Evolutionary conservation across 768 basidiomycete species (phyloP), one percentile per base, ranked within the genome.

Genomic region (Paxillus ammoniavirescens): DNA sequence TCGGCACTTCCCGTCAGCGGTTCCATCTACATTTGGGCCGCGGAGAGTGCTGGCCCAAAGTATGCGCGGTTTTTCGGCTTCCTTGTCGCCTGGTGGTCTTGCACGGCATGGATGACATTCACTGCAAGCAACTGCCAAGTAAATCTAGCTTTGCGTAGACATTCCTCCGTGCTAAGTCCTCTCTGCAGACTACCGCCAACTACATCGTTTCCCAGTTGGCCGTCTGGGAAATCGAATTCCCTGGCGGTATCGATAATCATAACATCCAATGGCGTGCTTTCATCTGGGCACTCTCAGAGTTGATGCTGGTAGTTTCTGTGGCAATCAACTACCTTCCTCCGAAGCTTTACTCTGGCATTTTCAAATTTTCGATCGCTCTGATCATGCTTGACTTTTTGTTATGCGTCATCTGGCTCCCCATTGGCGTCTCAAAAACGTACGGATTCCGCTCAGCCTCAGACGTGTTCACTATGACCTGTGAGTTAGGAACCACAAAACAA

Each of bases 51-150:
- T 5, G 93, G 93, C 2, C 86, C 86, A 5, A 91, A 90, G 60
- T 86, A 91, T 62, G 91, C 85, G 2, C 80, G 93, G 35, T 88
- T 95, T 70, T 82, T 92, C 58, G 93, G 91, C 1, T 93, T 94
- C 72, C 69, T 92, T 52, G 93, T 94, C 14, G 93, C 93, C 30
- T 96, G 90, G 89, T 96, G 93, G 93, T 78, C 90, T 13, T 87
- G 86, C 53, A 93, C 92, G 1, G 93, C 93, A n/a, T 96, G 93
- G 93, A 93, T 93, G 82, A 95, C 93, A 0, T 96, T 94, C 61
- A 79, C 84, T 38, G 93, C 93, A 8, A 83, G 88, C 26, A 94
- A 92, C 64, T 92, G 89, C 54, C 91, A 93, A 75, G 93, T 87
- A 42, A 35, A 80, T 28, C 14, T 10, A 15, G 55, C 1, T 44